Conservation (phyloP, 768 basidiomycete genomes). For the Heimioporus sp. region DNA sequence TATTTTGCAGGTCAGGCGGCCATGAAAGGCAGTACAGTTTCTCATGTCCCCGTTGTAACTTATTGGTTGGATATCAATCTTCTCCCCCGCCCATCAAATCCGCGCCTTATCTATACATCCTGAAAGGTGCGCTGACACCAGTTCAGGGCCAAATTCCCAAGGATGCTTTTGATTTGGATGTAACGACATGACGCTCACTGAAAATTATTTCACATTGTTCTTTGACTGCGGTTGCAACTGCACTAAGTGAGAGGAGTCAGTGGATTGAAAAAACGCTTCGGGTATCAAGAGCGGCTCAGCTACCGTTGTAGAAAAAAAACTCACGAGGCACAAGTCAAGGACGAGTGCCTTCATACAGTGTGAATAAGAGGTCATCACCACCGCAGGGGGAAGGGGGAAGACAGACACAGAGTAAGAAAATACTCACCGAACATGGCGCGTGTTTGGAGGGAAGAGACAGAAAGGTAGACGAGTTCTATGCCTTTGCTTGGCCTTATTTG, state of each 20-base stretch:
- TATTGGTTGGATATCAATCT: slow-evolving; percentile 68
- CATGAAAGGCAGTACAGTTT: slow-evolving; percentile 77
- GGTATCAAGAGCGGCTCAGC: slow-evolving; percentile 49
- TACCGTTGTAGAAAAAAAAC: slow-evolving; percentile 78
- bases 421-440: slow-evolving; percentile 12
- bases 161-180: slow-evolving; percentile 73
- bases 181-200: background rate
- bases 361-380: slow-evolving; percentile 66
- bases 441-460: background rate
- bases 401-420: background rate
- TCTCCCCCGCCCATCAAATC: slow-evolving; percentile 74
- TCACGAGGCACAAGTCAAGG: slow-evolving; percentile 47
- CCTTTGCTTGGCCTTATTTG: slow-evolving; percentile 12
- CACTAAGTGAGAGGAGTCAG: slow-evolving; percentile 9
- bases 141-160: slow-evolving; percentile 83
- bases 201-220: background rate
- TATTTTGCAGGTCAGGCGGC: slow-evolving; percentile 50
- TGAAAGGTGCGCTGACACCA: slow-evolving; percentile 82
- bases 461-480: background rate
- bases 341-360: slow-evolving; percentile 65
- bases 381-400: slow-evolving; percentile 16
- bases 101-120: slow-evolving; percentile 75
- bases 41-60: slow-evolving; percentile 48
- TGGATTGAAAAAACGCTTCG: background rate
- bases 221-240: background rate